Evolutionary conservation across 2,329 filamentous ascomycete genomes (phyloP).

Genomic region (Metarhizium humberi): DNA sequence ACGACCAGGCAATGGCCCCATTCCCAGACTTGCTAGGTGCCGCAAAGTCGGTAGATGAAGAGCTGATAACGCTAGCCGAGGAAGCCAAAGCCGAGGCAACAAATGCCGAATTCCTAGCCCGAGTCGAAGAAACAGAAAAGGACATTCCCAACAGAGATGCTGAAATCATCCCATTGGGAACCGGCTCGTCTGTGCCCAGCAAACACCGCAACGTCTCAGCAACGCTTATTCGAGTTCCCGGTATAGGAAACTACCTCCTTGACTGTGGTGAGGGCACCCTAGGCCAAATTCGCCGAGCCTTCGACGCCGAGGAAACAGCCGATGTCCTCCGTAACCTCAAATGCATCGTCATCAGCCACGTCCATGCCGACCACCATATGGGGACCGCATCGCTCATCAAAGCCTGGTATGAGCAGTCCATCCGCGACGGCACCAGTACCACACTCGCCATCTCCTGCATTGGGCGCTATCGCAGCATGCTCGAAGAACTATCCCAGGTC

Average conservation of each 20-base stretch:
- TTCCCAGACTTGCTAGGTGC: conserved; percentile 38
- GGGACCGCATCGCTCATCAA: conserved; percentile 74
- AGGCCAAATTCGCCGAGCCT: conserved; percentile 73
- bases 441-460: conserved; percentile 60
- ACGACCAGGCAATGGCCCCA: conserved; percentile 36
- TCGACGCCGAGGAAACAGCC: conserved; percentile 52
- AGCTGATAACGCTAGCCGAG: conserved; percentile 44
- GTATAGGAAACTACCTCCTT: conserved; percentile 77
- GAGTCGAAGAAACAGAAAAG: conserved; percentile 43
- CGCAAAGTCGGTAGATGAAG: conserved; percentile 24
- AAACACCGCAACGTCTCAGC: conserved; percentile 94
- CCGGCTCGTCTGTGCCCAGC: conserved; percentile 80
- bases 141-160: conserved; percentile 65
- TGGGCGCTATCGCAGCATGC: conserved; percentile 60
- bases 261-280: conserved; percentile 91
- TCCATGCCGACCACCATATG: conserved; percentile 94
- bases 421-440: conserved; percentile 25
- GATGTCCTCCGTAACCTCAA: conserved; percentile 71
- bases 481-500: conserved; percentile 69
- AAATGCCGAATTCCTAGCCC: conserved; percentile 35
- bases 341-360: conserved; percentile 85
- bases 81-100: conserved; percentile 32
- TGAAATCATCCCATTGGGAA: conserved; percentile 81
- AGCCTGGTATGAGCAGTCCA: conserved; percentile 60
- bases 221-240: conserved; percentile 76